A percentile compares a stretch with the other conserved stretches of the same genome.
Conservation (phyloP, 2,329 filamentous ascomycete species). For the Penicillium sp. region DNA sequence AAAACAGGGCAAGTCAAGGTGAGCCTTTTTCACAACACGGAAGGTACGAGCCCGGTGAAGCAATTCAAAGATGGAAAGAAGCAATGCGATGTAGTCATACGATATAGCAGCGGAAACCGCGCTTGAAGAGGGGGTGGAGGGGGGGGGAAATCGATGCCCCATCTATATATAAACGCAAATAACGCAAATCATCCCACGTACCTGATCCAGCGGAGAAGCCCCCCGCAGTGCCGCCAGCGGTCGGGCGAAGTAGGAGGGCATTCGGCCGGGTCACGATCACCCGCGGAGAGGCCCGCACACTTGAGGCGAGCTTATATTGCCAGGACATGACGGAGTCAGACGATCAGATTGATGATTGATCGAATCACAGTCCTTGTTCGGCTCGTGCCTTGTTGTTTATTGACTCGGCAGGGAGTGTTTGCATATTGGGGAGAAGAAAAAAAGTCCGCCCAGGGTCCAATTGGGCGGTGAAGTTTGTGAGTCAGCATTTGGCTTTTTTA, state of each 20-base stretch:
- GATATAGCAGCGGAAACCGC: slow-evolving; percentile 6
- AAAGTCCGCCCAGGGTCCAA: slow-evolving; percentile 16
- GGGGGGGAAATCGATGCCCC: slow-evolving; percentile 12
- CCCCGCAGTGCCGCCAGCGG: slow-evolving; percentile 28
- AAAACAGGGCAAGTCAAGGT: slow-evolving; percentile 1
- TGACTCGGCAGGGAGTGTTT: background rate
- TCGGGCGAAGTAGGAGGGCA: slow-evolving; percentile 35
- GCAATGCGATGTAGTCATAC: slow-evolving; percentile 10
- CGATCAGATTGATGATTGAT: background rate
- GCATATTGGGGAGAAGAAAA: slow-evolving; percentile 18
- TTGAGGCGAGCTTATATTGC: slow-evolving; percentile 40
- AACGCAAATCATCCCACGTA: slow-evolving; percentile 32
- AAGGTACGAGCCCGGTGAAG: slow-evolving; percentile 5
- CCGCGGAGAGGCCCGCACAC: slow-evolving; percentile 41
- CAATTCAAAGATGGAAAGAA: slow-evolving; percentile 11
- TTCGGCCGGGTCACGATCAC: slow-evolving; percentile 39
- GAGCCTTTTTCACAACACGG: background rate
- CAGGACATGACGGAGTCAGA: slow-evolving; percentile 35
- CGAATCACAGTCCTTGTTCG: slow-evolving; percentile 2
- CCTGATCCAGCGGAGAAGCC: slow-evolving; percentile 35
- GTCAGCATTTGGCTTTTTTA: slow-evolving; percentile 24
- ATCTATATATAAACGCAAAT: slow-evolving; percentile 22
- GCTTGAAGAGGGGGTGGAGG: slow-evolving; percentile 1
- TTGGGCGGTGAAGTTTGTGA: slow-evolving; percentile 33
- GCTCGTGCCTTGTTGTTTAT: background rate